Percentiles rank a stretch among this genome's conserved stretches.
Conservation (phyloP, 2,329 filamentous ascomycete genomes). For the Sclerotinia subarctica region DNA sequence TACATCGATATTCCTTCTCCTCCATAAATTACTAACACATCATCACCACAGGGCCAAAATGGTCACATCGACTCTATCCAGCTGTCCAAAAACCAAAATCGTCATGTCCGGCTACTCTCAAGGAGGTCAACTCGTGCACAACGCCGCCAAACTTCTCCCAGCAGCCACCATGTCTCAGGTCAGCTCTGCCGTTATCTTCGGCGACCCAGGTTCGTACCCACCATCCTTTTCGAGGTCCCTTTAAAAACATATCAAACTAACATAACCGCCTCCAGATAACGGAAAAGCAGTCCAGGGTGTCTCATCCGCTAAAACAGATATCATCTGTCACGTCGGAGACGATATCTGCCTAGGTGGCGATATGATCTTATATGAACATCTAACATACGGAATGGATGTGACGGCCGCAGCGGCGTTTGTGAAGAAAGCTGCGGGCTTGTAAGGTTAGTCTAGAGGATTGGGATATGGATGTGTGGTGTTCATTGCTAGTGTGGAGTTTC, state of each 20-base stretch:
- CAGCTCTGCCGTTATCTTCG: slow-evolving; percentile 31
- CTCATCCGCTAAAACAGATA: slow-evolving; percentile 26
- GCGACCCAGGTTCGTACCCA: slow-evolving; percentile 28
- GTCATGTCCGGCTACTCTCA: slow-evolving; percentile 28
- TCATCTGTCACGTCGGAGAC: slow-evolving; percentile 31
- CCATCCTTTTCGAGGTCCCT: slow-evolving; percentile 22
- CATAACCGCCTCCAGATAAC: slow-evolving; percentile 24
- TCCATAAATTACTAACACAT: slow-evolving; percentile 15
- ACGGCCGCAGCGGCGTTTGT: slow-evolving; percentile 31
- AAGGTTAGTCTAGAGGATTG: not conserved
- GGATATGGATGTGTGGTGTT: not conserved
- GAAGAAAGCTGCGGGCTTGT: not conserved
- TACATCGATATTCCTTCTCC: not conserved
- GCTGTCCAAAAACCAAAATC: slow-evolving; percentile 23
- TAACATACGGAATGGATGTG: slow-evolving; percentile 32
- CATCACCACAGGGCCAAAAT: slow-evolving; percentile 17
- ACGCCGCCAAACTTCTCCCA: slow-evolving; percentile 25
- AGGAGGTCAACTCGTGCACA: slow-evolving; percentile 34
- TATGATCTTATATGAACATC: slow-evolving; percentile 25
- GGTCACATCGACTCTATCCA: not conserved
- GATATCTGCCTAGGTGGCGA: slow-evolving; percentile 30
- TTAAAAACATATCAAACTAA: not conserved
- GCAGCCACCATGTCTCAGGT: slow-evolving; percentile 25
- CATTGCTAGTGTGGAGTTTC: not conserved
- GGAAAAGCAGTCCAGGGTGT: slow-evolving; percentile 30